phyloP scores from a whole-genome alignment of 2,329 filamentous ascomycete species.

The Colletotrichum echinochloae region DNA sequence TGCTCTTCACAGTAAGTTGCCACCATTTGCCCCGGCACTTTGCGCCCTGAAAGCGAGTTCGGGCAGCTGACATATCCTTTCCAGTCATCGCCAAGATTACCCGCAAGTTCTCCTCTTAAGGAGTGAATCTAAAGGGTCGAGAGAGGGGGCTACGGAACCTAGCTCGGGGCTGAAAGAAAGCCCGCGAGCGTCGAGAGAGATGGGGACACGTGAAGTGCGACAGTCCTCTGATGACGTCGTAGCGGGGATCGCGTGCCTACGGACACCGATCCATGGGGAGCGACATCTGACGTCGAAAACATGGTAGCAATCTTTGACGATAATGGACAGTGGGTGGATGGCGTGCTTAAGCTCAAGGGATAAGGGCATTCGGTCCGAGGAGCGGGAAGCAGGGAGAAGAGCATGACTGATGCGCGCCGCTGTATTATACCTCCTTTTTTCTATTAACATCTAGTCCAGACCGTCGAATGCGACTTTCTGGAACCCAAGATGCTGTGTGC shows the following conservation, averaged over 20 bases:
- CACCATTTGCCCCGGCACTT: neutral
- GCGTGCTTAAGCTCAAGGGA: conserved; percentile 17
- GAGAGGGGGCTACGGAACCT: neutral
- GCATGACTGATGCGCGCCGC: conserved; percentile 35
- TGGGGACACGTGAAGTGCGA: neutral
- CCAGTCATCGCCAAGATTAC: conserved; percentile 96
- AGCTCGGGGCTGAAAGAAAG: neutral
- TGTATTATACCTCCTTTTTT: conserved; percentile 40
- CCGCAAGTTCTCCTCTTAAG: conserved; percentile 81
- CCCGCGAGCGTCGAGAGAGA: neutral
- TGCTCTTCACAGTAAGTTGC: conserved; percentile 89
- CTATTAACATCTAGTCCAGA: conserved; percentile 22
- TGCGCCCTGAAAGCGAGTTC: neutral
- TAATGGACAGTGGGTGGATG: conserved; percentile 38
- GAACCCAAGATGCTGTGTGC: neutral
- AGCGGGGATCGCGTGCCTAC: neutral
- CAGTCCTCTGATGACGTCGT: neutral
- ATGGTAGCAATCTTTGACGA: conserved; percentile 35
- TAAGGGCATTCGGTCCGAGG: conserved; percentile 1
- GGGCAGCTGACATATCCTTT: conserved; percentile 25
- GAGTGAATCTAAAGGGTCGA: conserved; percentile 45
- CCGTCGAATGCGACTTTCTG: conserved; percentile 27
- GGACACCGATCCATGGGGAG: neutral
- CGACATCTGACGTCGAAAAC: conserved; percentile 11
- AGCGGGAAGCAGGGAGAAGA: conserved; percentile 8